Evolutionary conservation across 805 yeast genomes (phyloP), one percentile per base, ranked within the genome.

Genomic region (Blastobotrys chiropterorum): DNA sequence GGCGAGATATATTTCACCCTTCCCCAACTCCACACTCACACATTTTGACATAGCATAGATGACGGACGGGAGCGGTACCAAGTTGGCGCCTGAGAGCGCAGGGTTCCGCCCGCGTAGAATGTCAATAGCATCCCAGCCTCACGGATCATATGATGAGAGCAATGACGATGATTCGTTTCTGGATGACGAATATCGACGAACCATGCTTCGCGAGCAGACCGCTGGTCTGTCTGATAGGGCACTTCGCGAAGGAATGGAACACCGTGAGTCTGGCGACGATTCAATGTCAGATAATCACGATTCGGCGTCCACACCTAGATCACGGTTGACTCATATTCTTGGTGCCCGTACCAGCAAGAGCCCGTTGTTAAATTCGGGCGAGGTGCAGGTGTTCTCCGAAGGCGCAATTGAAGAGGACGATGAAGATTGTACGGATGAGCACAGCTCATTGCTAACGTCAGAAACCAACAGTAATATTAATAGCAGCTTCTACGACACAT

Each of bases 171-270:
- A 11, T 26, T 26, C 34, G 34, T 26, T 26, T 11, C 34, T 26
- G 5, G 34, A 26, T 11, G 34, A 26, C 34, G 34, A 26, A 5
- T 26, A 42, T 19, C 16, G 44, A 11, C 44, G 21, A 19, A 44
- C 49, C 22, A 49, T 55, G 14, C 45, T 58, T 31, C 34, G 61
- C 3, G 61, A 58, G 42, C 57, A 52, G 30, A 56, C 61, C 6
- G 61, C 59, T 14, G 59, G 54, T 20, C 45, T 58, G 31, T 52
- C 59, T n/a, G 51, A 55, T 2, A 46, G 56, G 53, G 61, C 61
- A 3, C 45, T 58, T 38, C 58, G 54, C 46, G 58, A 56, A 22
- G 57, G 56, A 14, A 54, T 57, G 55, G n/a, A 26, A 7, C 42
- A 20, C 16, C 50, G 31, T n/a, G 41, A 45, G 22, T n/a, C 43